Percentiles rank a stretch among this genome's conserved stretches.
phyloP scores from a whole-genome alignment of 2,329 filamentous ascomycete species.

The Botryotinia narcissicola region DNA sequence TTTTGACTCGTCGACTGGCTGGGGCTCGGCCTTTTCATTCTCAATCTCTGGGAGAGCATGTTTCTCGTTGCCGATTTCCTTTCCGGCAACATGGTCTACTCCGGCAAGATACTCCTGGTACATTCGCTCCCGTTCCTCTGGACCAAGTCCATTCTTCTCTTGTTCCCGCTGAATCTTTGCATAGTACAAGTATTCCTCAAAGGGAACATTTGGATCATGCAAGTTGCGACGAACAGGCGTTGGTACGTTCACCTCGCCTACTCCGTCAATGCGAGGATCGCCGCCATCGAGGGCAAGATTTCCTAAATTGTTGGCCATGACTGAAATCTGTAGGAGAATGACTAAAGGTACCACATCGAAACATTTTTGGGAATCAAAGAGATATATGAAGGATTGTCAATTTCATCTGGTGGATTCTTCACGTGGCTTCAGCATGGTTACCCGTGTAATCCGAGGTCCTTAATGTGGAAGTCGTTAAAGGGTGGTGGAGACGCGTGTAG shows the following conservation, averaged over 20 bases:
- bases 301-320: constrained; percentile 18
- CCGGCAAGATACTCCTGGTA: constrained; percentile 21
- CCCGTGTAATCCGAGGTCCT: neutral
- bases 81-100: constrained; percentile 2
- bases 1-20: constrained; percentile 1
- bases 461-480: neutral
- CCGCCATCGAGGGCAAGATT: constrained; percentile 19
- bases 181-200: constrained; percentile 40
- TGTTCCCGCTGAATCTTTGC: constrained; percentile 35
- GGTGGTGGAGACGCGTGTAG: neutral
- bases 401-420: neutral
- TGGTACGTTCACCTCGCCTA: constrained; percentile 11
- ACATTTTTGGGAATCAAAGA: neutral
- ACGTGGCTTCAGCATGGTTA: neutral
- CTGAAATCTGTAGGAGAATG: neutral
- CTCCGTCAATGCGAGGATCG: constrained; percentile 18
- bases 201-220: constrained; percentile 36
- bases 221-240: constrained; percentile 16
- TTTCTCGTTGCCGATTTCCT: constrained; percentile 20
- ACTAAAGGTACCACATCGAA: neutral
- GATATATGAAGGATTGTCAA: constrained; percentile 5
- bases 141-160: constrained; percentile 27
- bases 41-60: neutral
- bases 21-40: constrained; percentile 1
- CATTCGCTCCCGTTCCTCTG: constrained; percentile 28